Conservation (phyloP, 768 basidiomycete species). For the Hypholoma fasciculare region DNA sequence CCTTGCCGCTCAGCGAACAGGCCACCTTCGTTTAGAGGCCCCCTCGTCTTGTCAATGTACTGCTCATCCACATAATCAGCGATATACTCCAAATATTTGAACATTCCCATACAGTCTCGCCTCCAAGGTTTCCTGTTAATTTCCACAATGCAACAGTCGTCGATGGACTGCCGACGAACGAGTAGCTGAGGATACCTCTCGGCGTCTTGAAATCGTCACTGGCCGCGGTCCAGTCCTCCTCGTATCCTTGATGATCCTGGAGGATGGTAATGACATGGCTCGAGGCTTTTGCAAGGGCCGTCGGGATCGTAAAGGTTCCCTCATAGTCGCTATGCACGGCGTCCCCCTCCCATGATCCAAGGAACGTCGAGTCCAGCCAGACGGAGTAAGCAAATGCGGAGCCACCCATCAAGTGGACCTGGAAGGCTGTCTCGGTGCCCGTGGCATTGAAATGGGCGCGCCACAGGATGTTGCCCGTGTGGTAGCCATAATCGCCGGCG, state of each 20-base stretch:
- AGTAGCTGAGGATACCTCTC: conserved; percentile 47
- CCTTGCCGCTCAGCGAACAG: conserved; percentile 56
- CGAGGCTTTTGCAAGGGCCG: conserved; percentile 26
- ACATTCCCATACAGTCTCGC: conserved; percentile 36
- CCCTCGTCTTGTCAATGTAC: conserved; percentile 50
- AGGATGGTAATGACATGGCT: conserved; percentile 48
- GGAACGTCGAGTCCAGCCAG: conserved; percentile 47
- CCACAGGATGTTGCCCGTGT: conserved; percentile 54
- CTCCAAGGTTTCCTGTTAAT: conserved; percentile 49
- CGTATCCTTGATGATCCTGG: conserved; percentile 57
- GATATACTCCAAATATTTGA: background rate
- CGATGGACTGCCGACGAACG: conserved; percentile 38
- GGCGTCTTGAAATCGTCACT: conserved; percentile 49
- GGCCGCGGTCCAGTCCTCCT: conserved; percentile 42
- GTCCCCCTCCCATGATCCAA: conserved; percentile 50
- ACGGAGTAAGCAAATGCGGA: conserved; percentile 48
- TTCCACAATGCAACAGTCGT: conserved; percentile 48
- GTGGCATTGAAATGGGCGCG: conserved; percentile 50
- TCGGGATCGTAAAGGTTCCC: conserved; percentile 34
- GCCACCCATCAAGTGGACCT: conserved; percentile 41
- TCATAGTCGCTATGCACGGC: conserved; percentile 30
- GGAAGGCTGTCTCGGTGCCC: conserved; percentile 45
- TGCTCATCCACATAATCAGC: conserved; percentile 12
- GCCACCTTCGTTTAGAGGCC: conserved; percentile 62
- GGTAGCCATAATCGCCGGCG: conserved; percentile 50